Conservation (phyloP, 805 yeast genomes). For the Kodamaea hsintzibuensis region DNA sequence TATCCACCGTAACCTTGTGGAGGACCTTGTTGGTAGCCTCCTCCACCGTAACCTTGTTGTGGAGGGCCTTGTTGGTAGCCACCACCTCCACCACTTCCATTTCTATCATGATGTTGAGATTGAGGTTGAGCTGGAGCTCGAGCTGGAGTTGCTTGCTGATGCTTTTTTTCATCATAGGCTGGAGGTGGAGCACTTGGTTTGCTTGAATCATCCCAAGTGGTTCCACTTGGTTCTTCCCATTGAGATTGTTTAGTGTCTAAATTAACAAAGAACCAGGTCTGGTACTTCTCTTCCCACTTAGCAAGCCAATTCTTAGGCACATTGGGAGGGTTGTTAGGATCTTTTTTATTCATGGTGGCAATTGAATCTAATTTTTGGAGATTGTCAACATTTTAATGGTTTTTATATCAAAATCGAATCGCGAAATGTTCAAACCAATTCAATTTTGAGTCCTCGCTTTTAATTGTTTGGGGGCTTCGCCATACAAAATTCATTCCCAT, state of each 20-base stretch:
- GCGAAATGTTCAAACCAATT: not conserved
- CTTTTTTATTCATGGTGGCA: constrained; percentile 10
- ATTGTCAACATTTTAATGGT: not conserved
- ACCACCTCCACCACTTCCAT: constrained; percentile 15
- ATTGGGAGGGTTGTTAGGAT: constrained; percentile 42
- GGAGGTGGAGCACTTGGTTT: constrained; percentile 29
- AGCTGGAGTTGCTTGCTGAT: constrained; percentile 8
- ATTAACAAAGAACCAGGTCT: constrained; percentile 81
- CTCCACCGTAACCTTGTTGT: constrained; percentile 15
- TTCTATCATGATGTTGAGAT: constrained; percentile 6
- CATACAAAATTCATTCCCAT: not conserved
- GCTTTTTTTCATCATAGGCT: constrained; percentile 18
- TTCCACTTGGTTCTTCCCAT: constrained; percentile 83
- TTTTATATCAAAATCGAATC: not conserved
- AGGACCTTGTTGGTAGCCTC: constrained; percentile 12
- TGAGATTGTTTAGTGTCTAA: constrained; percentile 72
- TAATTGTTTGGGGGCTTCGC: not conserved
- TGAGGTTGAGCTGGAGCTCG: too few species aligned
- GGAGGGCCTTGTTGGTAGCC: constrained; percentile 17
- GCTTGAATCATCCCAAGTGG: constrained; percentile 33
- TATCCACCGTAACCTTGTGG: constrained; percentile 24
- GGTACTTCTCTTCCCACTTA: constrained; percentile 67
- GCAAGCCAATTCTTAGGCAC: constrained; percentile 78
- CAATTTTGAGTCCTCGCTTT: not conserved
- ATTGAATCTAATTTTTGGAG: not conserved